Conservation (phyloP, 2,329 filamentous ascomycete species). For the Leptographium radiaticola region DNA sequence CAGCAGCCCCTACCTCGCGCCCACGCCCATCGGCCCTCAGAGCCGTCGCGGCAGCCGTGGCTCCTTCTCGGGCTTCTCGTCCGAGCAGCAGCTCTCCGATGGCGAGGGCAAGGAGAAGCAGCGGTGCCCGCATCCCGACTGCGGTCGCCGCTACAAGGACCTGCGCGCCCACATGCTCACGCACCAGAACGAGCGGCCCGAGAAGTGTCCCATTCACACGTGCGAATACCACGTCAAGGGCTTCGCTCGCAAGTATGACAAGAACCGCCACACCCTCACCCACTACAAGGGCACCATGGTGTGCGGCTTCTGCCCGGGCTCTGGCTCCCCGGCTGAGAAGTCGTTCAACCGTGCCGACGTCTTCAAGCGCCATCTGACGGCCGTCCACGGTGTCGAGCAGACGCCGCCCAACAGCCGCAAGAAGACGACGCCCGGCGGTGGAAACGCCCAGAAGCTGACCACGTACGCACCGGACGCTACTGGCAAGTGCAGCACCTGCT, state of each 20-base stretch:
- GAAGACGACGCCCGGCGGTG: slow-evolving; percentile 32
- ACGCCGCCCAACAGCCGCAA: slow-evolving; percentile 84
- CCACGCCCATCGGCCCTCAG: slow-evolving; percentile 26
- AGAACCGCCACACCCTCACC: slow-evolving; percentile 85
- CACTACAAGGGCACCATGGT: slow-evolving; percentile 98
- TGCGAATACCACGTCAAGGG: slow-evolving; percentile 90
- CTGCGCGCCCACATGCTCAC: slow-evolving; percentile 91
- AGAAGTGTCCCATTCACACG: slow-evolving; percentile 85
- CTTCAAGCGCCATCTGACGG: slow-evolving; percentile 86
- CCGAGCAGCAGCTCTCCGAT: slow-evolving; percentile 44
- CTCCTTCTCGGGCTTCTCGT: slow-evolving; percentile 44
- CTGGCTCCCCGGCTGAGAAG: slow-evolving; percentile 80
- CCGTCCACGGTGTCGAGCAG: slow-evolving; percentile 85
- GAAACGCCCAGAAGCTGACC: slow-evolving; percentile 48
- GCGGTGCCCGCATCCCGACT: slow-evolving; percentile 71
- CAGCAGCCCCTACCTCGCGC: slow-evolving; percentile 30
- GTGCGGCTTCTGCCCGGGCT: slow-evolving; percentile 85
- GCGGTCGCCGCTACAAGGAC: slow-evolving; percentile 79
- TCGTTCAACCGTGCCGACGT: slow-evolving; percentile 92
- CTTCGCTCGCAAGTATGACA: slow-evolving; percentile 91
- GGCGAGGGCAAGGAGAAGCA: slow-evolving; percentile 54
- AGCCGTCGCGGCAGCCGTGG: slow-evolving; percentile 54
- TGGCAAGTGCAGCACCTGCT: slow-evolving; percentile 92
- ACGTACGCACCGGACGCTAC: slow-evolving; percentile 67
- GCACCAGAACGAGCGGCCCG: slow-evolving; percentile 77